Evolutionary conservation across 805 yeast genomes (phyloP).

Genomic region (Nadsonia fulvescens): DNA sequence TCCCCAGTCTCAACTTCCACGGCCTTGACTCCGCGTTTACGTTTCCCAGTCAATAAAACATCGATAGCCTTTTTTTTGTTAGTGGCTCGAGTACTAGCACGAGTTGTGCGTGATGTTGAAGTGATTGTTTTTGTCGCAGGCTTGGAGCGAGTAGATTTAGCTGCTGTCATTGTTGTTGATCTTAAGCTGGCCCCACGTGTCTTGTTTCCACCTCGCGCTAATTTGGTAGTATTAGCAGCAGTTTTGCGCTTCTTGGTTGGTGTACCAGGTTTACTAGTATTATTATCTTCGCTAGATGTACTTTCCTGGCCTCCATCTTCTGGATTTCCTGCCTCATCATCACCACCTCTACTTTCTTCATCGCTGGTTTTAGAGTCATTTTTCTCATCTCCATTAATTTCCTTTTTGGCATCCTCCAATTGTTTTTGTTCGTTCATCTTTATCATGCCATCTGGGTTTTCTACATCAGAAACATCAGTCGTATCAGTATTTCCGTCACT

Average conservation of each 20-base stretch:
- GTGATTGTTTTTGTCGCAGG: background rate
- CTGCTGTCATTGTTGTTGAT: background rate
- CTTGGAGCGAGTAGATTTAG: background rate
- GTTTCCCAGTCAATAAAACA: too few relatives aligned
- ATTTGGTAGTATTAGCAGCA: too few relatives aligned
- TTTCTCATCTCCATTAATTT: background rate
- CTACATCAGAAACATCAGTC: too few relatives aligned
- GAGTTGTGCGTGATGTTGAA: background rate
- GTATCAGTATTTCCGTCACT: background rate
- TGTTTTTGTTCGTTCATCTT: slow-evolving; percentile 2
- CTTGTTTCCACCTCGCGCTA: too few relatives aligned
- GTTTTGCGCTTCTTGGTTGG: too few relatives aligned
- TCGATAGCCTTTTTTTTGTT: background rate
- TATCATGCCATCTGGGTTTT: too few relatives aligned
- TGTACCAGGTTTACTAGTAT: too few relatives aligned
- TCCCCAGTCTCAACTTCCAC: slow-evolving; percentile 1
- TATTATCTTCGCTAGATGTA: slow-evolving; percentile 2
- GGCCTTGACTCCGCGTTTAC: too few relatives aligned
- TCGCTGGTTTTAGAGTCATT: slow-evolving; percentile 4
- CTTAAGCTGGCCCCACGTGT: too few relatives aligned
- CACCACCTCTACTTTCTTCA: too few relatives aligned
- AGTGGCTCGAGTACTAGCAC: background rate
- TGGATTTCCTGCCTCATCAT: too few relatives aligned
- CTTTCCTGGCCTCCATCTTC: slow-evolving; percentile 4
- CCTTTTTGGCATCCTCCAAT: slow-evolving; percentile 1